phyloP scores from a whole-genome alignment of 2,329 filamentous ascomycete genomes.

The Aspergillus hortae region DNA sequence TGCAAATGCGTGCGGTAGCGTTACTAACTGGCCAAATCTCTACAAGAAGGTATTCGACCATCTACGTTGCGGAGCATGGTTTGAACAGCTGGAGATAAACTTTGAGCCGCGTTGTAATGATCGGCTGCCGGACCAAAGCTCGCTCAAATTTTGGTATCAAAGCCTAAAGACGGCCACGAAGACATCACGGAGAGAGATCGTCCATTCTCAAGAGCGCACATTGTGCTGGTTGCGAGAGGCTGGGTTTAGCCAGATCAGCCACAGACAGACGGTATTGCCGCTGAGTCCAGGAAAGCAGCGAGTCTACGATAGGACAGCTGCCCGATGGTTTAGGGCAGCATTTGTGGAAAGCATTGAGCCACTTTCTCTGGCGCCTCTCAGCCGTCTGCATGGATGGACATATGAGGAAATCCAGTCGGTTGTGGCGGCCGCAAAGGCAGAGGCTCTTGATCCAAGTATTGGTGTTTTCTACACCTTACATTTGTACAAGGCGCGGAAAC shows the following conservation, averaged over 20 bases:
- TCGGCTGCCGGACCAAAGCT: neutral
- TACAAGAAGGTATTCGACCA: neutral
- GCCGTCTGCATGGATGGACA: neutral
- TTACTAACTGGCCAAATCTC: neutral
- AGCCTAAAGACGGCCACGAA: neutral
- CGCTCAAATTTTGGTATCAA: neutral
- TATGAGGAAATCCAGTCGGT: neutral
- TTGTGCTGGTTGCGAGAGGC: neutral
- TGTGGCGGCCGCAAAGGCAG: neutral
- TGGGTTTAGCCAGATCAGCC: neutral
- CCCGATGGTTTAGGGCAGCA: neutral
- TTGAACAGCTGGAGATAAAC: neutral
- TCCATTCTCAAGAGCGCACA: neutral
- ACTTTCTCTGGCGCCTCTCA: neutral
- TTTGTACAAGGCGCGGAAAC: neutral
- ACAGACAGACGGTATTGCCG: neutral
- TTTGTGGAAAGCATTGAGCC: neutral
- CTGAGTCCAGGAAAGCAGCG: neutral
- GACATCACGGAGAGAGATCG: neutral
- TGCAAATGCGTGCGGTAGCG: neutral
- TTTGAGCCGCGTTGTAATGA: neutral
- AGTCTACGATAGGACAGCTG: neutral
- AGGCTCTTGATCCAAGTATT: neutral
- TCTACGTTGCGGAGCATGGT: neutral
- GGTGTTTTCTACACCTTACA: neutral